Evolutionary conservation across 306 rosid species (phyloP), one percentile per base, ranked within the genome.

Genomic region (Quercus robur): DNA sequence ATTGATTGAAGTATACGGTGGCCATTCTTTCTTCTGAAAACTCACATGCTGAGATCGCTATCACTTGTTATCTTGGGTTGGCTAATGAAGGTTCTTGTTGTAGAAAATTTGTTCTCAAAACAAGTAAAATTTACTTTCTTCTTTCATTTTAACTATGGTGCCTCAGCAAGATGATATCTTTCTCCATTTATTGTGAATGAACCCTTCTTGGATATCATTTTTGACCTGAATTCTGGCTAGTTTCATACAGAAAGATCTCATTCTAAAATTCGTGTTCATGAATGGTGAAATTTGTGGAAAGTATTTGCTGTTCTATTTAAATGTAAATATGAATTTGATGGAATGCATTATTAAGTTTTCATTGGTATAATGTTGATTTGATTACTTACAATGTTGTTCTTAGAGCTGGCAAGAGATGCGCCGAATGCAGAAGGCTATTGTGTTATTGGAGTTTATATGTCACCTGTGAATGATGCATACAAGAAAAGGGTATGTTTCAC

Each of bases 381-480:
- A 70, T 77, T 55, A 70, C 38, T 62, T 56, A 25, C 55, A 51
- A 25, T 75, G 21, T 56, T 59, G 55, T 79, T 78, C 75, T 76
- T 78, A 93, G 99, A 93, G 91, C 85, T 95, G 78, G 99, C 96
- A 25, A 95, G 91, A 78, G 99, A 95, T 82, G 91, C 87, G 0
- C 76, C 93, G 84, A 82, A 80, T 77, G 87, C 85, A 38, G 91
- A 87, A 79, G 99, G 96, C 70, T 85, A 82, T 76, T 90, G 85
- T 15, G 94, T 95, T 33, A 82, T 95, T 82, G 99, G 99, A 83
- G 98, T 86, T 78, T 95, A 93, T 77, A 84, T 93, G 90, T 95
- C 97, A 56, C 97, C 98, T 52, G 99, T 95, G 81, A 95, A 95
- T 82, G 94, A 91, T 83, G 97, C 98, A 35, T 95, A 93, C 91